These are phyloP conservation scores for Delphinella strobiligena DNA, from an alignment of 2,329 filamentous ascomycete species.

Conservation along the genomic window DNA sequence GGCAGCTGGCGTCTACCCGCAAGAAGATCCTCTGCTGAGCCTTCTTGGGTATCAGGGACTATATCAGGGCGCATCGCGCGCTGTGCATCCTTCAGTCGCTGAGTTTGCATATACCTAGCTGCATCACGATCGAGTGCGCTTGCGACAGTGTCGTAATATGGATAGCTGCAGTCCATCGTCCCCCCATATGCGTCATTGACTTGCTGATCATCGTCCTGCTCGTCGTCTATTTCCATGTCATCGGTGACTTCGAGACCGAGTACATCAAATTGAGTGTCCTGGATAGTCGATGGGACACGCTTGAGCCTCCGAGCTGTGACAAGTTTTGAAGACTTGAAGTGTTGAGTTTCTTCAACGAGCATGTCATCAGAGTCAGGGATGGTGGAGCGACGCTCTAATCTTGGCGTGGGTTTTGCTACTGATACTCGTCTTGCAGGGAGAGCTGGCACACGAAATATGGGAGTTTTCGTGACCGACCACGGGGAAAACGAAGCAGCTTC, in stretches of 20 bases:
- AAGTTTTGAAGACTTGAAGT: neutral
- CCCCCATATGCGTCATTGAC: neutral
- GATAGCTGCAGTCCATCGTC: neutral
- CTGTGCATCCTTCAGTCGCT: slow-evolving; percentile 1
- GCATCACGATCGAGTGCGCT: slow-evolving; percentile 12
- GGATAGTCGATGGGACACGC: slow-evolving; percentile 1
- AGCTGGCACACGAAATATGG: slow-evolving; percentile 1
- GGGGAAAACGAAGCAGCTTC: slow-evolving; percentile 2
- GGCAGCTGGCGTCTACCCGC: neutral
- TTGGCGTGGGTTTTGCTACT: too few species aligned
- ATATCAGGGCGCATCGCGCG: neutral
- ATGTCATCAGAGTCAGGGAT: slow-evolving; percentile 6
- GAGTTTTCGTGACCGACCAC: slow-evolving; percentile 2
- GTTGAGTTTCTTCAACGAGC: slow-evolving; percentile 1
- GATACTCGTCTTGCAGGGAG: too few species aligned
- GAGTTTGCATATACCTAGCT: slow-evolving; percentile 9
- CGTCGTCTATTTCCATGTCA: neutral
- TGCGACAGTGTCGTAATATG: slow-evolving; percentile 7
- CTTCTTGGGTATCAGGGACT: neutral
- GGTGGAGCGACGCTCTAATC: slow-evolving; percentile 1
- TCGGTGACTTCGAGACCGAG: slow-evolving; percentile 4
- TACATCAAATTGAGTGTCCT: slow-evolving; percentile 10
- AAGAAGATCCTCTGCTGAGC: neutral
- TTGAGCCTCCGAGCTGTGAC: neutral
- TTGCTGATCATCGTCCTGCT: neutral